Evolutionary conservation across 2,329 filamentous ascomycete species (phyloP).

Genomic region (Graphilbum fragrans): DNA sequence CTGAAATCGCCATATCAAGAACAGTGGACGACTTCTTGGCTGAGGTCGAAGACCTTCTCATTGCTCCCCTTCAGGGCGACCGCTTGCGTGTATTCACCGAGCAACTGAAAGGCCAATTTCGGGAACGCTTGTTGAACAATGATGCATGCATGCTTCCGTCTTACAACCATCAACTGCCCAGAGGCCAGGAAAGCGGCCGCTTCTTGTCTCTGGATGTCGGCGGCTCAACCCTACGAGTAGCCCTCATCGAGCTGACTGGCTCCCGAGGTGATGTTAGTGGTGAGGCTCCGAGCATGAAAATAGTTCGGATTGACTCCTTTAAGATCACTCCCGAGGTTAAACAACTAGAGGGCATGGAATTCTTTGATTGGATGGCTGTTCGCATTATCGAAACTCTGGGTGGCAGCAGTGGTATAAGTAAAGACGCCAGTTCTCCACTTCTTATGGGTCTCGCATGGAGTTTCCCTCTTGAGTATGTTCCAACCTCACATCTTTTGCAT

Average conservation of each 20-base stretch:
- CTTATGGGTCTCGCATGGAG: conserved; percentile 54
- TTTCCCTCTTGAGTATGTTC: conserved; percentile 54
- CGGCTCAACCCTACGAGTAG: conserved; percentile 54
- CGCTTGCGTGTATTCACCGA: conserved; percentile 33
- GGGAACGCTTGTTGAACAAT: conserved; percentile 37
- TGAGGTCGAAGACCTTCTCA: conserved; percentile 40
- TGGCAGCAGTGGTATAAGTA: conserved; percentile 14
- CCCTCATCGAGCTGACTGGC: conserved; percentile 47
- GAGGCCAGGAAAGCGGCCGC: conserved; percentile 44
- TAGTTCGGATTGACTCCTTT: conserved; percentile 42
- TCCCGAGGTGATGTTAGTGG: conserved; percentile 24
- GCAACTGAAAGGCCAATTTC: conserved; percentile 41
- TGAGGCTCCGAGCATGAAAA: conserved; percentile 21
- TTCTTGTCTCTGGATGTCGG: conserved; percentile 57
- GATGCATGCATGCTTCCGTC: conserved; percentile 52
- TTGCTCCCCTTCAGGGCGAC: conserved; percentile 32
- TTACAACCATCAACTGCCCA: conserved; percentile 51
- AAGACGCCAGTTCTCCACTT: conserved; percentile 29
- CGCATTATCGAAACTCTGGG: conserved; percentile 45
- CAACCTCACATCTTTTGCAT: not conserved
- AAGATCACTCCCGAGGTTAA: conserved; percentile 44
- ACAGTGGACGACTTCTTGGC: conserved; percentile 37
- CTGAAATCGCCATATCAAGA: not conserved
- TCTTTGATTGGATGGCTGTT: conserved; percentile 58
- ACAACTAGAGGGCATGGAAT: conserved; percentile 41